A percentile compares a stretch with the other conserved stretches of the same genome.
phyloP scores from a whole-genome alignment of 805 yeast genomes.

The Wickerhamiella siamensis region DNA sequence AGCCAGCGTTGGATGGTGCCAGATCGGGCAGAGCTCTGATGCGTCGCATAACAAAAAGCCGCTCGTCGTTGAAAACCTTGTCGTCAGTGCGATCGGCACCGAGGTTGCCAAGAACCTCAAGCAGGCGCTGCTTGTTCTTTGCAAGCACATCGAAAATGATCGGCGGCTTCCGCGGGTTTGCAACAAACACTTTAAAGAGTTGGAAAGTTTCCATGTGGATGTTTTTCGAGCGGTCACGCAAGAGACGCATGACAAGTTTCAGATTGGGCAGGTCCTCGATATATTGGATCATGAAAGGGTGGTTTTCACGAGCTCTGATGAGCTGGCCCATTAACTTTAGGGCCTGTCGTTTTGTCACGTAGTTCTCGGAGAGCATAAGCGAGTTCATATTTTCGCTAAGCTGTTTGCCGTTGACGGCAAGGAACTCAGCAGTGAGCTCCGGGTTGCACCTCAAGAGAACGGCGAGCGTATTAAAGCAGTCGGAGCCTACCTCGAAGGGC shows the following conservation, averaged over 20 bases:
- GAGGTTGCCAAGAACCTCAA: constrained; percentile 54
- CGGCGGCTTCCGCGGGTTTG: constrained; percentile 81
- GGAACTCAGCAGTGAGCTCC: constrained; percentile 54
- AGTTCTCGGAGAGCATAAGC: constrained; percentile 61
- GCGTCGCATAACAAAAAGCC: constrained; percentile 62
- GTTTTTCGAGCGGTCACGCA: constrained; percentile 81
- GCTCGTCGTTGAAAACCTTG: constrained; percentile 57
- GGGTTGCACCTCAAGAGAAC: constrained; percentile 60
- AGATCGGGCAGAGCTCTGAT: constrained; percentile 32
- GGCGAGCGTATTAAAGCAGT: constrained; percentile 63
- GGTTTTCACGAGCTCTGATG: constrained; percentile 57
- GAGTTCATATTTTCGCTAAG: constrained; percentile 54
- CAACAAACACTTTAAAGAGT: constrained; percentile 88
- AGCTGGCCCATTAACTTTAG: constrained; percentile 57
- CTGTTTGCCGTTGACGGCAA: constrained; percentile 37
- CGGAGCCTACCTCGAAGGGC: constrained; percentile 82
- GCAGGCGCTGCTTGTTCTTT: constrained; percentile 66
- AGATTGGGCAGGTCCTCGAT: constrained; percentile 70
- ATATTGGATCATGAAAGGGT: constrained; percentile 56
- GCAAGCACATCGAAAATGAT: constrained; percentile 65
- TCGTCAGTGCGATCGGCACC: constrained; percentile 49
- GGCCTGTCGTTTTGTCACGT: constrained; percentile 87
- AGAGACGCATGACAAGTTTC: constrained; percentile 69
- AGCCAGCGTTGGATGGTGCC: constrained; percentile 5
- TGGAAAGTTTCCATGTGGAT: constrained; percentile 85